Base-by-base conservation (phyloP, 345 rosid genomes). In the Salix purpurea region DNA sequence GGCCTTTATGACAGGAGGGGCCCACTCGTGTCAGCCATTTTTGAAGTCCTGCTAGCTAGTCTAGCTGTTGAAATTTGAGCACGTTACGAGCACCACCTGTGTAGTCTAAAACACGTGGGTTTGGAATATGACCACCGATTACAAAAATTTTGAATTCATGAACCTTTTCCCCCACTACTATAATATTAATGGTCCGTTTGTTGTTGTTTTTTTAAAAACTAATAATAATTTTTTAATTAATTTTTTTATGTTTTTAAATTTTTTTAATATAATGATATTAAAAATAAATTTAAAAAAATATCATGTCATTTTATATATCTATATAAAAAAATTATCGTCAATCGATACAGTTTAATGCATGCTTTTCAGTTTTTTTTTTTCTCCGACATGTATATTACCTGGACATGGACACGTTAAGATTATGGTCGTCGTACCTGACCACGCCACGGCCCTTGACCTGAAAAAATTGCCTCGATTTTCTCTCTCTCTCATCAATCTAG, bases 31-130 rank as follows among this genome's bases (percentile, higher is more conserved):
- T 66, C 60, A 66, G 71, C 67, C 80, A 77, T 60, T 65, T 15
- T 77, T 72, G 80, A 77, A 70, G 64, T 71, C 80, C 19, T 26
- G 75, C 0, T 9, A 18, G 65, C 46, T 5, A 36, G 37, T 36
- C 69, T 4, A 70, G 34, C 40, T 48, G 56, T 50, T 54, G 75
- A 50, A 24, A 4, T 26, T 36, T 5, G 24, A 4, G 19, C n/a
- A 15, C 2, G 69, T 5, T 3, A 16, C 56, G 18, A 21, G 24
- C 7, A 54, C 23, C 21, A 36, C 11, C 7, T 6, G 34, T n/a
- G 10, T 19, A 52, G 80, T 77, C 80, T 23, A 19, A 77, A 77
- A 50, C 80, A 77, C 26, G 80, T 77, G 80, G 80, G 56, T 26
- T 37, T 46, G 60, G 73, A 71, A 70, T 39, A 72, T 19, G 76